These are phyloP conservation scores for Coleophoma eucalyptorum DNA, from an alignment of 2,329 filamentous ascomycete species.

Conservation along the genomic window DNA sequence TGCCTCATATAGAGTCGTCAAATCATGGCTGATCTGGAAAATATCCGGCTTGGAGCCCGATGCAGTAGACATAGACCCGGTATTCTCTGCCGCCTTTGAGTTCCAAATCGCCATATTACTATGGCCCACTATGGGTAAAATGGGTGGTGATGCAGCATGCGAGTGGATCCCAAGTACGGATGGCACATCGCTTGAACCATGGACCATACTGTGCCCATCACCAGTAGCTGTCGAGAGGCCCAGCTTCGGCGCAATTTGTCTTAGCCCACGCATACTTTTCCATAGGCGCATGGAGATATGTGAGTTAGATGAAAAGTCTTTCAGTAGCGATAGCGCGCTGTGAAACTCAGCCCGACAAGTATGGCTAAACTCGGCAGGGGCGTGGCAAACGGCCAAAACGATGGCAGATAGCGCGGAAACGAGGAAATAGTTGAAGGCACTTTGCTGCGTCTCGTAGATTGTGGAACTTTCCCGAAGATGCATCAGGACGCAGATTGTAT, in stretches of 20 bases:
- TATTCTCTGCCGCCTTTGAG: neutral
- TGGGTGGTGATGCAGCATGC: neutral
- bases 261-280: constrained; percentile 66
- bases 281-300: constrained; percentile 71
- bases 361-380: constrained; percentile 66
- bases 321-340: constrained; percentile 70
- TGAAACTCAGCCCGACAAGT: constrained; percentile 74
- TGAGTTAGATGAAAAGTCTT: constrained; percentile 66
- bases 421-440: constrained; percentile 79
- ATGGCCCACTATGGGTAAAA: neutral
- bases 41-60: neutral
- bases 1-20: neutral
- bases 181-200: neutral
- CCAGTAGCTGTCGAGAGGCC: constrained; percentile 35
- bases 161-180: neutral
- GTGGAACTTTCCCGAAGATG: constrained; percentile 69
- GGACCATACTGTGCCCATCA: neutral
- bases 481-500: constrained; percentile 69
- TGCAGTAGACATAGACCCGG: neutral
- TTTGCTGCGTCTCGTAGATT: constrained; percentile 67
- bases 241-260: constrained; percentile 66
- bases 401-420: constrained; percentile 71
- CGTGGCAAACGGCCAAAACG: constrained; percentile 73
- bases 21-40: neutral
- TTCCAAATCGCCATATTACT: neutral